Evolutionary conservation across 1,139 yeast species (phyloP), one percentile per base, ranked within the genome.

Genomic region (Debaryomyces singareniensis): DNA sequence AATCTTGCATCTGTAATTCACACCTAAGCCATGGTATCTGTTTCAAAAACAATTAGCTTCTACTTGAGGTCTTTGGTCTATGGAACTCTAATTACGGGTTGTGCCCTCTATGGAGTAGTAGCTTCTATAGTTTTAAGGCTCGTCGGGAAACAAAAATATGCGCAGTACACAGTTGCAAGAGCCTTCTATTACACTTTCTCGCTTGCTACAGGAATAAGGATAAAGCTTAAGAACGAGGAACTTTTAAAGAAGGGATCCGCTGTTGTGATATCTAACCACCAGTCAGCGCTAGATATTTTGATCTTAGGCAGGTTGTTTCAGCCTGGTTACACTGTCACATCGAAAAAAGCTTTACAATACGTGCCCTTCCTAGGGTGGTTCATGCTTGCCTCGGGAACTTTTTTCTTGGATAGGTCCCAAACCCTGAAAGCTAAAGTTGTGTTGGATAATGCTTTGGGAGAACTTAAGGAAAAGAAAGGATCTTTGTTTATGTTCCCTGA

Each of bases 321-420:
- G 33, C 78, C 78, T 25, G 87, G 86, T 29, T 86, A 89, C 59
- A 81, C 93, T 5, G 96, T 93, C 28, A 91, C 98, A 2, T 93
- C 96, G 24, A 91, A 91, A 58, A 78, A 75, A 51, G 80, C 85
- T 4, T 69, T 91, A 47, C 78, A 83, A 47, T 86, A 75, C 49
- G 67, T 85, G 28, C 99, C 99, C n/a, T 73, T 93, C 47, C 67
- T 91, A 44, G 99, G 99, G 6, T 89, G 96, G 97, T 91, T 87
- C 59, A 64, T 91, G 98, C 51, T 76, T 15, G 70, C 87, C 13
- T 79, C 94, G 39, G 96, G 96, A 9, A 81, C 97, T 2, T 81
- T 89, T 47, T 91, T 91, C 58, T 68, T 91, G 37, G 95, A 91
- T 53, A 76, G 99, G 50, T 63, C 76, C n/a, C 79, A 78, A 52